Percentiles rank a stretch among this genome's conserved stretches.
These are phyloP conservation scores for Nakazawaea holstii DNA, from an alignment of 805 yeast genomes.

Conservation along the genomic window DNA sequence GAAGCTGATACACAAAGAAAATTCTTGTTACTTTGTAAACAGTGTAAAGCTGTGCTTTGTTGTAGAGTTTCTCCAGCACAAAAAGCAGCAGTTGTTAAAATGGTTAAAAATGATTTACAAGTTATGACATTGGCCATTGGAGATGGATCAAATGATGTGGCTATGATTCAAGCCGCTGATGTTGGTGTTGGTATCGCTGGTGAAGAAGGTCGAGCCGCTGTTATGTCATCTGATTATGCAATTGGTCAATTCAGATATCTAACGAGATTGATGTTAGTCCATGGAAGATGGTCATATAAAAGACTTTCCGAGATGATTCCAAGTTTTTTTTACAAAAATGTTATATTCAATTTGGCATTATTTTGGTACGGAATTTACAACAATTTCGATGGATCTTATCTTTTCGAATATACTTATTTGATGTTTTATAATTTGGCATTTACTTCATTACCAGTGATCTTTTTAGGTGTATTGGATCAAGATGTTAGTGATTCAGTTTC, in stretches of 20 bases:
- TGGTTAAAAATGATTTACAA: conserved; percentile 57
- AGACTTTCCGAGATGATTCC: conserved; percentile 76
- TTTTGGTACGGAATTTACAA: conserved; percentile 74
- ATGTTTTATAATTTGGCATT: conserved; percentile 78
- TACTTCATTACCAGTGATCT: conserved; percentile 73
- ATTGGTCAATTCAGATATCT: conserved; percentile 73
- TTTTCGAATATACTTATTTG: conserved; percentile 72
- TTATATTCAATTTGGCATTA: conserved; percentile 64
- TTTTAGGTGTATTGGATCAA: conserved; percentile 69
- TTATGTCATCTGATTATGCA: conserved; percentile 81
- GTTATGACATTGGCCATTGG: conserved; percentile 82
- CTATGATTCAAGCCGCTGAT: conserved; percentile 84
- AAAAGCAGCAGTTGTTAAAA: conserved; percentile 67
- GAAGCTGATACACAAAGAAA: conserved; percentile 32
- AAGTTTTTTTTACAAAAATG: conserved; percentile 72
- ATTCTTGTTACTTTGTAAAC: conserved; percentile 67
- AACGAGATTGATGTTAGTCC: conserved; percentile 61
- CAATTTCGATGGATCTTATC: conserved; percentile 69
- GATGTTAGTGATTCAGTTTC: conserved; percentile 66
- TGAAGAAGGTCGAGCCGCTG: conserved; percentile 84
- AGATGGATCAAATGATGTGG: conserved; percentile 84
- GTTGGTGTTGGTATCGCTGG: conserved; percentile 87
- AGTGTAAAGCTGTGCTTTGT: conserved; percentile 73
- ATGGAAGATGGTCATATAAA: conserved; percentile 81
- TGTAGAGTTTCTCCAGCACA: conserved; percentile 84